Evolutionary conservation across 2,329 filamentous ascomycete species (phyloP).

Genomic region (Xylariaceae sp.): DNA sequence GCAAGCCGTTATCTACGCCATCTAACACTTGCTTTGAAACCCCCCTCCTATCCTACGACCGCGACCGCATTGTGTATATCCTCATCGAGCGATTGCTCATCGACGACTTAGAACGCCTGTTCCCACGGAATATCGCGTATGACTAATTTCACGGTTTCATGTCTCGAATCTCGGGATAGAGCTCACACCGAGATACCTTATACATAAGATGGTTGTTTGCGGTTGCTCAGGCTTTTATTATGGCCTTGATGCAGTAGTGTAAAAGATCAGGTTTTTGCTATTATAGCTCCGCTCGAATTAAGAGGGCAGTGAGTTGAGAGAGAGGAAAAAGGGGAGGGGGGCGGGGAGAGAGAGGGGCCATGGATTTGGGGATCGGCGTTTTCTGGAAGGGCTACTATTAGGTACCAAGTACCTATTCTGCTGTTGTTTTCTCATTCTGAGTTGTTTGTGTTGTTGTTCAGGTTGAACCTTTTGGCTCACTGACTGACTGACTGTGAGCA

Average conservation of each 20-base stretch:
- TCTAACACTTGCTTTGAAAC: conserved; percentile 3
- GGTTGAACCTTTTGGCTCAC: not conserved
- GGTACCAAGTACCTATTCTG: not conserved
- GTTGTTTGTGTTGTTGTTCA: not conserved
- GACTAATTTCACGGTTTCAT: conserved; percentile 27
- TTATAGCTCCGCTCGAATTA: not conserved
- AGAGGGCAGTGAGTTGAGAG: not conserved
- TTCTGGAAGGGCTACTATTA: conserved; percentile 2
- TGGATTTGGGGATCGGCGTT: conserved; percentile 18
- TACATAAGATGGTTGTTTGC: conserved; percentile 16
- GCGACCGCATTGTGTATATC: conserved; percentile 31
- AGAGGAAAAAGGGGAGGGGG: conserved; percentile 6
- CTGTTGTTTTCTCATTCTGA: not conserved
- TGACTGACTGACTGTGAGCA: too few species aligned
- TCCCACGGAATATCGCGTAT: conserved; percentile 22
- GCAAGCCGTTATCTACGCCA: not conserved
- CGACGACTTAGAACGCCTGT: conserved; percentile 20
- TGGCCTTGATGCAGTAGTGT: conserved; percentile 15
- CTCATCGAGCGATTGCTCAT: conserved; percentile 17
- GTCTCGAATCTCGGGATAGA: conserved; percentile 20
- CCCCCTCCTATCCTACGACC: conserved; percentile 19
- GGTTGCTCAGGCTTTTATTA: not conserved
- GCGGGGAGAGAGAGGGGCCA: not conserved
- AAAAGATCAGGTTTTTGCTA: conserved; percentile 7
- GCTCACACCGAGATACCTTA: conserved; percentile 6